Evolutionary conservation across 495 filamentous ascomycete genomes (phyloP).

Genomic region (Rostrohypoxylon terebratum): DNA sequence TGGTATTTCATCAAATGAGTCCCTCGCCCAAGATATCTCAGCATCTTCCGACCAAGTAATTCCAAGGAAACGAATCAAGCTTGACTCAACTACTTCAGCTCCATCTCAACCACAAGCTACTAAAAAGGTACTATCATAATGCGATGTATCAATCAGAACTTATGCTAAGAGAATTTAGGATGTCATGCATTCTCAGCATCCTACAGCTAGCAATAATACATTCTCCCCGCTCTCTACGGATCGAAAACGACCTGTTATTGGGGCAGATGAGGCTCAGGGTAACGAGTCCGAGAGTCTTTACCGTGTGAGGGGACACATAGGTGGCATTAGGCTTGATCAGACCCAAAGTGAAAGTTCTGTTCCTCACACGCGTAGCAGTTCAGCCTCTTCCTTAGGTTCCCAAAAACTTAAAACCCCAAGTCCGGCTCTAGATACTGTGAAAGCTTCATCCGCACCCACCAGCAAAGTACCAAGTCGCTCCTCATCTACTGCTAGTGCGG

Average conservation of each 20-base stretch:
- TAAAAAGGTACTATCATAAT: neutral
- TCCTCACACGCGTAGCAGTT: neutral
- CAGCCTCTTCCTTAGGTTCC: conserved; percentile 9
- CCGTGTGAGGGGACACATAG: neutral
- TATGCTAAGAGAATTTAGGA: conserved; percentile 12
- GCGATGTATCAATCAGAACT: neutral
- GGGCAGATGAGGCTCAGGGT: neutral
- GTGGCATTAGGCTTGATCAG: neutral
- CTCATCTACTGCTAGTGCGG: conserved; percentile 1
- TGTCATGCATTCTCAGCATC: conserved; percentile 6
- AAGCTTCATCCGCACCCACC: neutral
- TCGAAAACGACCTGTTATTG: conserved; percentile 10
- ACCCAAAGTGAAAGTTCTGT: neutral
- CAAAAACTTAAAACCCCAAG: neutral
- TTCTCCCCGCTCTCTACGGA: neutral
- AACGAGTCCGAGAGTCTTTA: neutral
- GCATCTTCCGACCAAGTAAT: conserved; percentile 14
- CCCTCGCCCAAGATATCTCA: conserved; percentile 24
- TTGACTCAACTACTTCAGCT: conserved; percentile 35
- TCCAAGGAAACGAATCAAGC: conserved; percentile 45
- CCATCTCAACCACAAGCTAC: conserved; percentile 16
- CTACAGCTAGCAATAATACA: neutral
- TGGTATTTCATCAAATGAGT: conserved; percentile 16
- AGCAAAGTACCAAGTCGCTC: conserved; percentile 1
- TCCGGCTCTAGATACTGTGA: neutral